Evolutionary conservation across 1,139 yeast genomes (phyloP).

Genomic region (Geotrichum citri-aurantii): DNA sequence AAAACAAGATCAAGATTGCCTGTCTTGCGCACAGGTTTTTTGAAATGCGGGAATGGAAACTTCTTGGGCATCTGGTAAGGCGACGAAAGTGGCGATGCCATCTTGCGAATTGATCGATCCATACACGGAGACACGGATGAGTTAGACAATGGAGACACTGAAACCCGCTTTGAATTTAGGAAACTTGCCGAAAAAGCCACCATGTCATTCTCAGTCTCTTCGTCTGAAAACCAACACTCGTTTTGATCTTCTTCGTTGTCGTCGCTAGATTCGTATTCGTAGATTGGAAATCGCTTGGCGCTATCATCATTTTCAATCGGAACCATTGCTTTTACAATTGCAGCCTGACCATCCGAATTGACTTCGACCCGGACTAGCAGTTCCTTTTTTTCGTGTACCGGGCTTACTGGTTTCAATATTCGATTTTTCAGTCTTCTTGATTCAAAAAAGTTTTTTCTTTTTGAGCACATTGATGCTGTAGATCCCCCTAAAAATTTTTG

Average conservation of each 20-base stretch:
- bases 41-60: neutral
- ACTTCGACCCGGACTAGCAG: neutral
- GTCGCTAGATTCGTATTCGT: conserved; percentile 8
- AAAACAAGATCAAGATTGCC: conserved; percentile 7
- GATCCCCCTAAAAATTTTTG: neutral
- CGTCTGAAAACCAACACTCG: neutral
- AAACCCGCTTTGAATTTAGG: neutral
- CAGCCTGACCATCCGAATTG: neutral
- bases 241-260: conserved; percentile 8
- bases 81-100: conserved; percentile 1
- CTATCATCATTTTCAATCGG: neutral
- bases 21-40: neutral
- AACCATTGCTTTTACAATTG: neutral
- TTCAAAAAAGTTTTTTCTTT: conserved; percentile 7
- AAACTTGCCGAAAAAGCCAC: neutral
- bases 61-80: conserved; percentile 2
- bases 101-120: neutral
- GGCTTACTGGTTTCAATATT: neutral
- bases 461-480: neutral
- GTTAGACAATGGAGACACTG: neutral
- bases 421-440: neutral
- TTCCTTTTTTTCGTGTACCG: neutral
- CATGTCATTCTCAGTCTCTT: neutral
- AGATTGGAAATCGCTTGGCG: neutral
- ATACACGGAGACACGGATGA: conserved; percentile 7